Evolutionary conservation across 495 filamentous ascomycete genomes (phyloP), one percentile per base, ranked within the genome.

Genomic region (Neurospora africana): DNA sequence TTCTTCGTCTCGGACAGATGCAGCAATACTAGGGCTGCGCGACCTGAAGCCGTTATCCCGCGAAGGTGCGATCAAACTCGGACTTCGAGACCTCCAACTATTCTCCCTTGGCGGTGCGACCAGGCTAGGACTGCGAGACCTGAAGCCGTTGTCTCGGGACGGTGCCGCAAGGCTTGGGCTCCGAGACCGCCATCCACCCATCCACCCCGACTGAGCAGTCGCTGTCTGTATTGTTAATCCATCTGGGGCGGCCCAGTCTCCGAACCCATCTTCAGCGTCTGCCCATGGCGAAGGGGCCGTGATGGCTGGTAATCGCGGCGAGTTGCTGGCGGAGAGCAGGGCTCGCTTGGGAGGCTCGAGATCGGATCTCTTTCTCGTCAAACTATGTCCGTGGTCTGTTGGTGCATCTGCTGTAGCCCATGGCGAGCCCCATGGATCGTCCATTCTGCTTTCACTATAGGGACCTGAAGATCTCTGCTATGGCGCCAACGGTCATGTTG

Each of bases 381-480:
- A 80, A 9, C 79, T 72, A 13, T 72, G 73, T 6, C 74, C 78
- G 33, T 69, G 71, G 67, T 81, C 76, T 76, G 79, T 73, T 76
- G 78, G 75, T 37, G 72, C 38, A 39, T 83, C 80, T 74, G 81
- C 72, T 67, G 79, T 75, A 69, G 82, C 80, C 84, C 84, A 85
- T 78, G 84, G 84, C 74, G 83, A 84, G 78, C 84, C 83, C 86
- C 86, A 87, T 76, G 86, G 85, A 85, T 87, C 85, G 80, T 87
- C 86, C 86, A 87, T 87, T 70, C 73, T 82, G 79, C 72, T 65
- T 27, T 65, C 17, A 65, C 21, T 58, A 58, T 65, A 65, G 23
- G 47, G 47, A 58, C 47, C 37, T 10, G 3, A 38, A 38, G 10
- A 38, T 9, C 21, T 27, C 27, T 33, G 3, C 27, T 72, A 36